These are phyloP conservation scores for Acanthamoeba triangularis DNA, from an alignment of 208 protist genomes.

Conservation along the genomic window DNA sequence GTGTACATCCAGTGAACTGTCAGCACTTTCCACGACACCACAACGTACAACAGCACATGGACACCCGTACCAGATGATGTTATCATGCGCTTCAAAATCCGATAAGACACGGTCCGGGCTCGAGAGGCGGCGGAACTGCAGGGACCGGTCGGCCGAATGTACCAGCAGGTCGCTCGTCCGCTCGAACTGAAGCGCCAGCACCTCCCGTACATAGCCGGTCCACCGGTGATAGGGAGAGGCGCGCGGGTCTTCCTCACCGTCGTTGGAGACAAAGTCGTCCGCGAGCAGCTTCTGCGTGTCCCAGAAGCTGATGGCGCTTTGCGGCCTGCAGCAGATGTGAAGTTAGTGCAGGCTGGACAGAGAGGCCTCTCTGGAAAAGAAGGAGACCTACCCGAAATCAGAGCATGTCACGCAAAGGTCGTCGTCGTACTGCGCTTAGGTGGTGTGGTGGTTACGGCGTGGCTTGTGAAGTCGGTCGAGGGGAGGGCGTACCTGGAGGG, in stretches of 20 bases:
- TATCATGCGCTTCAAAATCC: neutral
- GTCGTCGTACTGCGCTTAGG: conserved; percentile 2
- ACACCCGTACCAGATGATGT: neutral
- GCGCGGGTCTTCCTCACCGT: neutral
- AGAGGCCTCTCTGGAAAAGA: neutral
- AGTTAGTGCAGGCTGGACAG: too few species aligned
- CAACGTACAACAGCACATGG: neutral
- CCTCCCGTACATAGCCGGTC: neutral
- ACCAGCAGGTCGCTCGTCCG: neutral
- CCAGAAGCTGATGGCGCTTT: neutral
- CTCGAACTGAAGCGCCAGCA: conserved; percentile 18
- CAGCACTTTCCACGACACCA: neutral
- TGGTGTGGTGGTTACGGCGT: neutral
- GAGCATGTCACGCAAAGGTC: conserved; percentile 41
- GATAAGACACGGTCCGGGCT: neutral
- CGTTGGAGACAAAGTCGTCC: neutral
- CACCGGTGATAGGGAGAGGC: neutral
- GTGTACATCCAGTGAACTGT: neutral
- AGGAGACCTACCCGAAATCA: neutral
- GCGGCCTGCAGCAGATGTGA: neutral
- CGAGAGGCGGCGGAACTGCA: neutral
- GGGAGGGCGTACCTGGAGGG: neutral
- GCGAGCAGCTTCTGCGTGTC: neutral
- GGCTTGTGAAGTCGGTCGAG: neutral
- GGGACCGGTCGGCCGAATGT: neutral